These are phyloP conservation scores for Talaromyces nanjingensis DNA, from an alignment of 495 filamentous ascomycete genomes.

Conservation along the genomic window DNA sequence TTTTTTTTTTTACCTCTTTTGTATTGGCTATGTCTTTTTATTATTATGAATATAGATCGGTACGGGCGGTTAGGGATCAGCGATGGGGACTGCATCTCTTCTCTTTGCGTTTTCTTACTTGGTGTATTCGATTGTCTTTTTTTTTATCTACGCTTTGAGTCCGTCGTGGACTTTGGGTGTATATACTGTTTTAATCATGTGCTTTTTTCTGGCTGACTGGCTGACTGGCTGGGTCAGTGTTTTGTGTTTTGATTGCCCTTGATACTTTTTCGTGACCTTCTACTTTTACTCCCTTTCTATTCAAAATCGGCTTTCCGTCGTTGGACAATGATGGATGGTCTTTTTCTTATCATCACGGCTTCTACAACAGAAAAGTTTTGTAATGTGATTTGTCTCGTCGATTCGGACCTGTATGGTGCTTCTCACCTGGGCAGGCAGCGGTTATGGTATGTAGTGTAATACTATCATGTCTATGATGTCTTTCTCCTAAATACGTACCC, in stretches of 20 bases:
- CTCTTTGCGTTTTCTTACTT: neutral
- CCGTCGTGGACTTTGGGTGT: slow-evolving; percentile 2
- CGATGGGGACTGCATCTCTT: slow-evolving; percentile 1
- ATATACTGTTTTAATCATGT: slow-evolving; percentile 10
- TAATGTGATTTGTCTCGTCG: neutral
- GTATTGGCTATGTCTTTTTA: slow-evolving; percentile 2
- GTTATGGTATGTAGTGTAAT: neutral
- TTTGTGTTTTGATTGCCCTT: neutral
- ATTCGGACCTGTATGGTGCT: neutral
- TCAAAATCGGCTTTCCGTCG: neutral
- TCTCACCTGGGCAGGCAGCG: neutral
- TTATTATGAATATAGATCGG: slow-evolving; percentile 8
- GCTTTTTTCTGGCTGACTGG: neutral
- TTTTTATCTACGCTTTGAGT: slow-evolving; percentile 4
- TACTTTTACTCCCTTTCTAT: neutral
- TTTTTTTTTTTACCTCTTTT: neutral
- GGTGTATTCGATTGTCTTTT: neutral
- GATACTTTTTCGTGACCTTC: neutral
- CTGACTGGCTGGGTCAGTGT: no score
- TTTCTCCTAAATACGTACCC: neutral
- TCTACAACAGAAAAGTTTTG: neutral
- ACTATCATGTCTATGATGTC: neutral
- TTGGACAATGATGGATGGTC: neutral
- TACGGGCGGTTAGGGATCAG: slow-evolving; percentile 9
- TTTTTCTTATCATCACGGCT: neutral